A percentile compares a stretch with the other conserved stretches of the same genome.
Conservation (phyloP, 306 rosid genomes). For the Fragaria nilgerrensis region DNA sequence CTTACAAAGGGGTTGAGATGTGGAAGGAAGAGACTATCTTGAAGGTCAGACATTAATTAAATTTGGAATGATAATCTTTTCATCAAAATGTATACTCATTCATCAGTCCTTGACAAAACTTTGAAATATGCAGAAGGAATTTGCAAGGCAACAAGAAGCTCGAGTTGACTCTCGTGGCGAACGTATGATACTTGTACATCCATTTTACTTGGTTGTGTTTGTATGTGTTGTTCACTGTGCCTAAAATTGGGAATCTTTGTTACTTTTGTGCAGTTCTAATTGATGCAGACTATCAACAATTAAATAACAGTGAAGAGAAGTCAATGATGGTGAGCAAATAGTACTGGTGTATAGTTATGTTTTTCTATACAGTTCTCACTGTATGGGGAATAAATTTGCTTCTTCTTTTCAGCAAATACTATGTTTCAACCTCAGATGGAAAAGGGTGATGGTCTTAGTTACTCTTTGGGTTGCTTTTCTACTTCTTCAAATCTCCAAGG, state of each 20-base stretch:
- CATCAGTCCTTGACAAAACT: not conserved
- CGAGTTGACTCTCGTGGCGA: constrained; percentile 45
- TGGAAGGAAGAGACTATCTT: constrained; percentile 74
- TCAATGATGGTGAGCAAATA: constrained; percentile 45
- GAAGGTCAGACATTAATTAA: constrained; percentile 36
- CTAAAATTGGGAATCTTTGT: not conserved
- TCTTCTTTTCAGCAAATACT: constrained; percentile 52
- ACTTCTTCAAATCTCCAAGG: constrained; percentile 73
- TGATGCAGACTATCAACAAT: constrained; percentile 47
- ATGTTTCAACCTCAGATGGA: constrained; percentile 68
- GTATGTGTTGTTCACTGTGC: not conserved
- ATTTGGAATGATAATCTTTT: not conserved
- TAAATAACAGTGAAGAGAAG: constrained; percentile 58
- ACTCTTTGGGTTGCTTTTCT: constrained; percentile 66
- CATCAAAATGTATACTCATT: not conserved
- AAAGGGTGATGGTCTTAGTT: constrained; percentile 43
- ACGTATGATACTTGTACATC: constrained; percentile 29
- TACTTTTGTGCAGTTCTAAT: constrained; percentile 50
- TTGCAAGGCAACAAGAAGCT: constrained; percentile 26
- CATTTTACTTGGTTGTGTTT: not conserved
- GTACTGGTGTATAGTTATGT: not conserved
- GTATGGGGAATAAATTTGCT: not conserved
- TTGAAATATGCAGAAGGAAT: constrained; percentile 51
- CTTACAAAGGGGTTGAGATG: constrained; percentile 64
- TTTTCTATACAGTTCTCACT: not conserved